These are phyloP conservation scores for Termitomyces sp. DNA, from an alignment of 768 basidiomycete genomes.

Conservation along the genomic window DNA sequence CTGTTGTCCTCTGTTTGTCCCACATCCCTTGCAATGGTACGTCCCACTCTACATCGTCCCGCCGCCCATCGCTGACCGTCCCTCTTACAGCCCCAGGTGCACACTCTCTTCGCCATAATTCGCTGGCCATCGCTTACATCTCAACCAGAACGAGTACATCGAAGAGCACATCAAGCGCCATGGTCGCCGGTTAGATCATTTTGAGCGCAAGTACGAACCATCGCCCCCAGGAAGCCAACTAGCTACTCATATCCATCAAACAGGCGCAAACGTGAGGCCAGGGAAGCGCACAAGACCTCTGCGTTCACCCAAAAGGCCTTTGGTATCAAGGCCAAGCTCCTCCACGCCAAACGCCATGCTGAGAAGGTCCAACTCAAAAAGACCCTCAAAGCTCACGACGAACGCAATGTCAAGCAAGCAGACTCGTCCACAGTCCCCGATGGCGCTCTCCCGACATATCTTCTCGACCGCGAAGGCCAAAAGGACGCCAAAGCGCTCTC, in stretches of 20 bases:
- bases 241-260: neutral
- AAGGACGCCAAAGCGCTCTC: slow-evolving; percentile 97
- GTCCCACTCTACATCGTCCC: slow-evolving; percentile 9
- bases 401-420: slow-evolving; percentile 94
- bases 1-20: slow-evolving; percentile 26
- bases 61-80: slow-evolving; percentile 5
- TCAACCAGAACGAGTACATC: slow-evolving; percentile 90
- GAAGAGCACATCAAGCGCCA: slow-evolving; percentile 98
- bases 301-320: slow-evolving; percentile 89
- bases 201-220: slow-evolving; percentile 79
- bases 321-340: slow-evolving; percentile 96
- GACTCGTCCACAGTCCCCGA: slow-evolving; percentile 81
- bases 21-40: slow-evolving; percentile 34
- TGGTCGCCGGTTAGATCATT: slow-evolving; percentile 93
- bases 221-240: neutral
- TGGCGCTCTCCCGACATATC: slow-evolving; percentile 89
- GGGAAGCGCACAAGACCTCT: slow-evolving; percentile 72
- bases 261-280: slow-evolving; percentile 81
- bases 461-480: slow-evolving; percentile 96
- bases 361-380: slow-evolving; percentile 99
- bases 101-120: neutral
- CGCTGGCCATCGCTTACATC: neutral
- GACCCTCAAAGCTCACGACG: slow-evolving; percentile 99
- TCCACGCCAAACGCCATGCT: slow-evolving; percentile 92
- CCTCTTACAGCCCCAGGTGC: slow-evolving; percentile 61